Percentiles rank a stretch among this genome's conserved stretches.
Conservation (phyloP, 805 yeast species). For the Myxozyma vanderwaltii region DNA sequence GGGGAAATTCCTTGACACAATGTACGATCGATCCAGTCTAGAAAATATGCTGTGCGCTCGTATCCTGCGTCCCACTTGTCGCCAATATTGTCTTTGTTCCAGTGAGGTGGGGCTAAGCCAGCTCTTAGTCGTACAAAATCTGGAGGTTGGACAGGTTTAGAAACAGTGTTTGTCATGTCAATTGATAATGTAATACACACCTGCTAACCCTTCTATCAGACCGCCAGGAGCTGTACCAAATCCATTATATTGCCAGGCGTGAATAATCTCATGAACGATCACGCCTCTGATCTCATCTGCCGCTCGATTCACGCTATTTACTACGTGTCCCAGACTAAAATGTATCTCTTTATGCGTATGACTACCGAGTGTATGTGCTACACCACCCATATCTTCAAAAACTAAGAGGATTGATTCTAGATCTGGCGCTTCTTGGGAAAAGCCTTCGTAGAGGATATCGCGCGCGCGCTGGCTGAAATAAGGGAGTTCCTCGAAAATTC, state of each 20-base stretch:
- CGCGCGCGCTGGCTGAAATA: conserved; percentile 2
- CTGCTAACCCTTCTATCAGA: conserved; percentile 17
- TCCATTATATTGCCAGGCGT: conserved; percentile 18
- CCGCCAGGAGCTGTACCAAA: conserved; percentile 15
- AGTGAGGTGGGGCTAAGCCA: conserved; percentile 19
- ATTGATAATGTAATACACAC: background rate
- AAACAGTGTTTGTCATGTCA: background rate
- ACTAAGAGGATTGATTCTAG: background rate
- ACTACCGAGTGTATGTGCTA: conserved; percentile 11
- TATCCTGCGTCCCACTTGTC: conserved; percentile 20
- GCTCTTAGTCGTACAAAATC: conserved; percentile 16
- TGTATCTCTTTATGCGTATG: conserved; percentile 7
- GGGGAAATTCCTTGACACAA: background rate
- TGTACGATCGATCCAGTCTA: conserved; percentile 12
- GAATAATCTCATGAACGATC: conserved; percentile 13
- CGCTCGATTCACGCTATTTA: background rate
- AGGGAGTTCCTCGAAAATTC: background rate
- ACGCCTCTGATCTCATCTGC: conserved; percentile 13
- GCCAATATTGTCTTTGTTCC: background rate
- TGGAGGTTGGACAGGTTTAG: background rate
- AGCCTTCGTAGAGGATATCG: conserved; percentile 4
- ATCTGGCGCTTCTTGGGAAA: background rate
- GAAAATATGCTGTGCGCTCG: conserved; percentile 14
- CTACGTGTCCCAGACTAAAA: background rate
- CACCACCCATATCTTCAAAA: conserved; percentile 12